Evolutionary conservation across 2,329 filamentous ascomycete species (phyloP), one percentile per base, ranked within the genome.

Genomic region (Xylariaceae sp.): DNA sequence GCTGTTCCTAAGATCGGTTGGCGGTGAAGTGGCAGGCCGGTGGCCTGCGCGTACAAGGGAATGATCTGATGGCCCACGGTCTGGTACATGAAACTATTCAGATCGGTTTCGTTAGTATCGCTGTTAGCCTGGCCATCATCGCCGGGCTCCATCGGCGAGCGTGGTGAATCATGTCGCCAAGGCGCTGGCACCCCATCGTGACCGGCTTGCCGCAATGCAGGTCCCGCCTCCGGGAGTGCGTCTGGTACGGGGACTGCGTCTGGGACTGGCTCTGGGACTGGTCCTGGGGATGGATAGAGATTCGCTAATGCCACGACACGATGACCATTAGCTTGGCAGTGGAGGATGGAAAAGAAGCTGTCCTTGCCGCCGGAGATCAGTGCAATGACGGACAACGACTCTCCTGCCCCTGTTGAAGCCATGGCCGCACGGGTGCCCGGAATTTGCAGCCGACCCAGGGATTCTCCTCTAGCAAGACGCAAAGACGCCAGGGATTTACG

Each of bases 31-130:
- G 93, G 93, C 39, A 97, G 80, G 0, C 82, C 85, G 1, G 96
- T 86, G 39, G 90, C 92, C 52, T 83, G 74, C 61, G 87, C 86
- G 72, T 97, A 97, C 13, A 96, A 81, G 2, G 92, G 91, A 59
- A 97, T 88, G 15, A 97, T 79, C 59, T 85, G 82, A 74, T 97
- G 91, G 10, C 94, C 94, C 61, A 97, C 90, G 2, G 94, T 99
- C 78, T 99, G 94, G 79, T 97, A 99, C 94, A 99, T 99, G 85
- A 94, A 97, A 77, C 92, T 97, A 75, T 99, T 91, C 67, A 96
- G 81, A 73, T 97, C 90, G 17, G 61, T 60, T 55, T 71, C 73
- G 55, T 4, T 65, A 62, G 37, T 58, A 61, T 17, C 51, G 37
- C 37, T 42, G 44, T 72, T 23, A 52, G 69, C 72, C 52, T 78